phyloP scores from a whole-genome alignment of 257 asterid genomes.

The Penstemon barbatus region DNA sequence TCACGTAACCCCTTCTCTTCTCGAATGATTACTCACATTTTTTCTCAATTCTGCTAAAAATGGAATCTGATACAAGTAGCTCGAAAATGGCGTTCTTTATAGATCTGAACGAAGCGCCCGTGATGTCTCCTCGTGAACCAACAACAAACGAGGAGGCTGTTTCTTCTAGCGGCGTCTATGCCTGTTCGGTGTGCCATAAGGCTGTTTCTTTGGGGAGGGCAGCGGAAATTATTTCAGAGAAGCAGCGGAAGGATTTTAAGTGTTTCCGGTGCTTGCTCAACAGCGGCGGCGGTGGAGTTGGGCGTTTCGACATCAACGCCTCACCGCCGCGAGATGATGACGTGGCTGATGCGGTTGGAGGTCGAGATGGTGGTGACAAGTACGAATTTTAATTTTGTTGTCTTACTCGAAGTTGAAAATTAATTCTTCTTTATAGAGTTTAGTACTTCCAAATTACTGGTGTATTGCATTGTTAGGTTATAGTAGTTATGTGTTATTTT shows the following conservation, averaged over 20 bases:
- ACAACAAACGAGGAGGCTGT: slow-evolving; percentile 31
- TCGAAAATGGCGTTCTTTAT: slow-evolving; percentile 55
- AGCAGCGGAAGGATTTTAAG: slow-evolving; percentile 44
- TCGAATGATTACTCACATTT: slow-evolving; percentile 9
- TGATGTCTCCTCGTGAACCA: slow-evolving; percentile 63
- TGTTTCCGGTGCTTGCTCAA: slow-evolving; percentile 69
- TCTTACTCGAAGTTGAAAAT: slow-evolving; percentile 4
- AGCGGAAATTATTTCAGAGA: slow-evolving; percentile 35
- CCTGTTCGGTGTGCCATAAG: slow-evolving; percentile 50
- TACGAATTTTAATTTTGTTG: slow-evolving; percentile 32
- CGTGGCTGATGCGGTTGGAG: slow-evolving; percentile 33
- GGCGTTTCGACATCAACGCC: slow-evolving; percentile 65
- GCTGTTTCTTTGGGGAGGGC: slow-evolving; percentile 45
- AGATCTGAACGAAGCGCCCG: slow-evolving; percentile 76
- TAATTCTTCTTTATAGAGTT: slow-evolving; percentile 1
- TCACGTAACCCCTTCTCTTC: slow-evolving; percentile 15
- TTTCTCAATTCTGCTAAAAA: slow-evolving; percentile 13
- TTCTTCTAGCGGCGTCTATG: slow-evolving; percentile 21
- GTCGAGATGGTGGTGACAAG: slow-evolving; percentile 50
- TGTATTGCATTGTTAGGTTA: neutral
- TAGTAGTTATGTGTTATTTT: neutral
- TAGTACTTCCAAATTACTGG: neutral
- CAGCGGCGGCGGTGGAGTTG: slow-evolving; percentile 34
- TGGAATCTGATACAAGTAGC: slow-evolving; percentile 32
- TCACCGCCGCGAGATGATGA: slow-evolving; percentile 70